Percentiles rank a stretch among this genome's conserved stretches.
phyloP scores from a whole-genome alignment of 2,329 filamentous ascomycete genomes.

The Fonsecaea pedrosoi region DNA sequence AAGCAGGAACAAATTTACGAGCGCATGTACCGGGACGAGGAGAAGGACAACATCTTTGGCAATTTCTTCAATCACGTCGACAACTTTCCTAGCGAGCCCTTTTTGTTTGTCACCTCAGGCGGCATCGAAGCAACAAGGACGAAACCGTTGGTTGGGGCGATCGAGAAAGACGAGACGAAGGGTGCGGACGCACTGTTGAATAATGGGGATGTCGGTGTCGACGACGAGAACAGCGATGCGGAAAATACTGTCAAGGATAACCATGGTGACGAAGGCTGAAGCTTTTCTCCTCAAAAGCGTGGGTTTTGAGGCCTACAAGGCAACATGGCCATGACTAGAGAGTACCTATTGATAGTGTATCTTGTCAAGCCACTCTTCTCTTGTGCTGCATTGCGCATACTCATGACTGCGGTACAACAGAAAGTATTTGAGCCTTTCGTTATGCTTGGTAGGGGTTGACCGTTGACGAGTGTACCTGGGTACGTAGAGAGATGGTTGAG shows the following conservation, averaged over 20 bases:
- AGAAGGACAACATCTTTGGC: slow-evolving; percentile 83
- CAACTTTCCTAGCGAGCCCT: slow-evolving; percentile 73
- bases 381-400: too few relatives aligned
- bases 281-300: not conserved
- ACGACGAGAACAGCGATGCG: slow-evolving; percentile 37
- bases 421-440: too few relatives aligned
- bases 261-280: slow-evolving; percentile 39
- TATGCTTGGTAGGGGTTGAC: too few relatives aligned
- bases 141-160: slow-evolving; percentile 43
- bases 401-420: too few relatives aligned
- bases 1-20: slow-evolving; percentile 92
- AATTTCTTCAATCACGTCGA: slow-evolving; percentile 81
- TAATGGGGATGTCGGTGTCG: slow-evolving; percentile 29
- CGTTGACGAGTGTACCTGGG: too few relatives aligned
- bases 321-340: too few relatives aligned
- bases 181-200: slow-evolving; percentile 11
- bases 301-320: too few relatives aligned
- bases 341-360: too few relatives aligned
- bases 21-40: slow-evolving; percentile 87
- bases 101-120: slow-evolving; percentile 75
- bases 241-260: slow-evolving; percentile 35
- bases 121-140: slow-evolving; percentile 67
- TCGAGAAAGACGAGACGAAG: slow-evolving; percentile 9
- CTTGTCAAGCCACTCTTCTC: too few relatives aligned
- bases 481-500: too few relatives aligned